Conservation (phyloP, 1,139 yeast species). For the Blastobotrys niveus region DNA sequence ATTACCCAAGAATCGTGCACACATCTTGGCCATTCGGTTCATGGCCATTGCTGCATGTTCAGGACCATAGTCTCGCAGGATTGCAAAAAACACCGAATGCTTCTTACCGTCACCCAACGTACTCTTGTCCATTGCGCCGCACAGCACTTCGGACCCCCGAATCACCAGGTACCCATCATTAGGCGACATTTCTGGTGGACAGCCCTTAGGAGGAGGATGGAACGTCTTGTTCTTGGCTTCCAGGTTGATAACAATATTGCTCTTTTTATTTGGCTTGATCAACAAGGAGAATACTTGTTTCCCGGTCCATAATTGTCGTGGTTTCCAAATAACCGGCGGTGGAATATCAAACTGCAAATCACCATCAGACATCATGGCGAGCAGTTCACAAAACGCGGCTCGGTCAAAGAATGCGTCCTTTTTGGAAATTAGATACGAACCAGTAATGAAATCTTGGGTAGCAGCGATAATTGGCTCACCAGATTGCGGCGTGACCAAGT, state of each 20-base stretch:
- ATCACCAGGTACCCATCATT: conserved; percentile 92
- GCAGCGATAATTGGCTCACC: conserved; percentile 99
- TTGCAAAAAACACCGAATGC: conserved; percentile 92
- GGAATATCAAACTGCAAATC: conserved; percentile 83
- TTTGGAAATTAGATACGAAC: conserved; percentile 84
- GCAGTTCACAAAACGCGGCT: conserved; percentile 72
- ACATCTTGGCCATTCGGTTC: conserved; percentile 97
- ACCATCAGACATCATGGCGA: conserved; percentile 97
- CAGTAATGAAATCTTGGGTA: conserved; percentile 98
- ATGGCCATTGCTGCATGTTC: conserved; percentile 92
- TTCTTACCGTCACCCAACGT: conserved; percentile 97
- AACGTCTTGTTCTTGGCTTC: conserved; percentile 94
- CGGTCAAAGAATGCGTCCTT: conserved; percentile 92
- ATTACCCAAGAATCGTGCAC: conserved; percentile 91
- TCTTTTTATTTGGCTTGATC: conserved; percentile 70
- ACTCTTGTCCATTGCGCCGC: conserved; percentile 97
- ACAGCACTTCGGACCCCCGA: conserved; percentile 79
- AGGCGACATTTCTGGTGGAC: conserved; percentile 92
- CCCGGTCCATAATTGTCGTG: conserved; percentile 91
- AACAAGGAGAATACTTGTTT: conserved; percentile 87
- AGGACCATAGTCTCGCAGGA: conserved; percentile 91
- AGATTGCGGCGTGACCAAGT: conserved; percentile 88
- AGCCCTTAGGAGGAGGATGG: conserved; percentile 59
- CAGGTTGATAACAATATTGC: conserved; percentile 79
- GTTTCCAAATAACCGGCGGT: conserved; percentile 90